Evolutionary conservation across 306 rosid species (phyloP), one percentile per base, ranked within the genome.

Genomic region (Mucuna pruriens): DNA sequence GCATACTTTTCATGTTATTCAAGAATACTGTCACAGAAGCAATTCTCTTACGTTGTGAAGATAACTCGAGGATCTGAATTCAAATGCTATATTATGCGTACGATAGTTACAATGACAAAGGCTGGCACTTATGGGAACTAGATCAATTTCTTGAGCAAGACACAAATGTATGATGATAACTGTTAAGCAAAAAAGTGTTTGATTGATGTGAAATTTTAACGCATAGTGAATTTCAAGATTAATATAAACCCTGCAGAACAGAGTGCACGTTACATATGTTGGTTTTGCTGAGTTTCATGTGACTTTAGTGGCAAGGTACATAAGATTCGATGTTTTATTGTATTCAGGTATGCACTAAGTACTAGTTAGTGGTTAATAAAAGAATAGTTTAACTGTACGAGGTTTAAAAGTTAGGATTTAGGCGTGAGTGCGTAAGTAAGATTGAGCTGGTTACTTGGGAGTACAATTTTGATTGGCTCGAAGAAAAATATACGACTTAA

Each of bases 261-360:
- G 83, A 71, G 70, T 29, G 81, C 87, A 80, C 78, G 83, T 76
- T 76, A 15, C 66, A n/a, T 71, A 63, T 76, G 80, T 55, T 67
- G 39, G 46, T 66, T 76, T 84, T 72, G 40, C 78, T 84, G 81
- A 78, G 70, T 65, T 74, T 75, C 89, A 89, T 85, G 93, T 85
- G 86, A 83, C 80, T 11, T 71, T 48, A 51, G 77, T 58, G 52
- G 74, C 49, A 64, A 17, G 62, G 82, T 48, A 42, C 70, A 19
- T 74, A 45, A 71, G 83, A 76, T 87, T 76, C 78, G 76, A 44
- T 83, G 82, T 38, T 86, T 67, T 74, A 38, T 77, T 44, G 49
- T 70, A 65, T 66, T 42, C 3, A 67, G 60, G 39, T 60, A 25
- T 71, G 71, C 69, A 20, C 46, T 58, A 33, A 48, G 74, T 46